phyloP scores from a whole-genome alignment of 352 stramenopile species.

The Hyaloperonospora brassicae region DNA sequence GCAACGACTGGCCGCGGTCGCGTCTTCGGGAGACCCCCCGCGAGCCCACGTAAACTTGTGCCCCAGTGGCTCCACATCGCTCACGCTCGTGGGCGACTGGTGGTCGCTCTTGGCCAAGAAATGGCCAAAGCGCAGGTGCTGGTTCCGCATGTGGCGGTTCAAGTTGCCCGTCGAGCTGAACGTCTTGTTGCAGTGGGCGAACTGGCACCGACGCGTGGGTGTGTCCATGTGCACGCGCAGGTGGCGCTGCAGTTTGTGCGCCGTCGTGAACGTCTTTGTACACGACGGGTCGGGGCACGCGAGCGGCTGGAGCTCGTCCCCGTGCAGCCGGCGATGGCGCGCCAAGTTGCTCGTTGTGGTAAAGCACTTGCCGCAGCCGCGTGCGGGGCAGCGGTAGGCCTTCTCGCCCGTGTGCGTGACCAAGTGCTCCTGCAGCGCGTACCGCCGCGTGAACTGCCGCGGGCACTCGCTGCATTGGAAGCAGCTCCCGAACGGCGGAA shows the following conservation, averaged over 20 bases:
- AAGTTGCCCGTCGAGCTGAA: constrained; percentile 59
- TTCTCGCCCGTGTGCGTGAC: constrained; percentile 45
- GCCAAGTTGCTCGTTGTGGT: constrained; percentile 44
- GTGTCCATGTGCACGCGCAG: constrained; percentile 37
- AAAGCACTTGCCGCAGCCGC: constrained; percentile 39
- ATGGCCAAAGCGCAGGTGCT: constrained; percentile 32
- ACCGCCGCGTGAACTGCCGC: constrained; percentile 27
- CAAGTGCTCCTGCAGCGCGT: constrained; percentile 38
- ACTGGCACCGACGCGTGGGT: constrained; percentile 31
- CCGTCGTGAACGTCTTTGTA: constrained; percentile 31
- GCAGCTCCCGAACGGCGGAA: too few species aligned
- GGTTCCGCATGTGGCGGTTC: constrained; percentile 50
- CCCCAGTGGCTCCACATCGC: constrained; percentile 5
- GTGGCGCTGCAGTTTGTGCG: constrained; percentile 45
- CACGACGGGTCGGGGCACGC: constrained; percentile 17
- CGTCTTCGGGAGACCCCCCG: constrained; percentile 5
- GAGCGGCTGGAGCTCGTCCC: constrained; percentile 24
- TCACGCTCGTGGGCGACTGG: constrained; percentile 17
- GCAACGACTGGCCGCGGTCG: constrained; percentile 3
- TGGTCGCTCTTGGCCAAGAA: constrained; percentile 7
- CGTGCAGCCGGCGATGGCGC: constrained; percentile 35
- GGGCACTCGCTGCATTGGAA: constrained; percentile 36
- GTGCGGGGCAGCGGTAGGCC: constrained; percentile 33
- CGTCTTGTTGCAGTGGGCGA: constrained; percentile 45
- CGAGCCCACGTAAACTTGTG: not conserved